Base-by-base conservation (phyloP, 345 rosid genomes). In the Eucalyptus curtisii region DNA sequence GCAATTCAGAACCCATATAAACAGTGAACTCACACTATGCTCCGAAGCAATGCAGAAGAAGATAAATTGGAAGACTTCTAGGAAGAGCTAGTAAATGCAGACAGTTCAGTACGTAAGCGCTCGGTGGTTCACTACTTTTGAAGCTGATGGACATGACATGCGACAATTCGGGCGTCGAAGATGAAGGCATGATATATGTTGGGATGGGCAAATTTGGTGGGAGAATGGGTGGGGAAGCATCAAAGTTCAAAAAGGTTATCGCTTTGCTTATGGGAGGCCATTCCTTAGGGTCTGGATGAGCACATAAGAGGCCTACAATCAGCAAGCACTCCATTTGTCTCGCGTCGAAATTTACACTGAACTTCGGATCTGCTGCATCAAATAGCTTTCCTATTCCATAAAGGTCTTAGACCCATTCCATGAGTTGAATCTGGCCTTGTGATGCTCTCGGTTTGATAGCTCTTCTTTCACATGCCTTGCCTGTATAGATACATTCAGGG, bases 1-100 rank as follows among this genome's bases (percentile, higher is more conserved):
- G 45, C 7, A 10, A 19, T 19, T 33, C 1, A 9, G 81, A 19
- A 33, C 7, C 25, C 27, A 37, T 37, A 37, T 17, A 37, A 71
- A 10, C 4, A 10, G 0, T 0, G 14, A 68, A 71, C 7, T 33
- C 19, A 37, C 37, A 64, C 0, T 0, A 19, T n/a, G 19, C 0
- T 64, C 37, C 0, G 5, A 64, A 64, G 44, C 44, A 71, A 17
- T 17, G 81, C 10, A 25, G 31, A 84, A 85, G 22, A 91, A 90
- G 50, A 33, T 44, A 15, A 88, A 90, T 8, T 59, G 76, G 88
- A 91, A 90, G 45, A 33, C 45, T 71, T 71, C 45, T 33, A 9
- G 81, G 45, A 71, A 1, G 45, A 71, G 81, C 45, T 2, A 17
- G 45, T 17, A 71, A n/a, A n/a, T n/a, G 45, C 0, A 10, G 27